phyloP scores from a whole-genome alignment of 345 rosid genomes.

The Gossypium rotundifolium region DNA sequence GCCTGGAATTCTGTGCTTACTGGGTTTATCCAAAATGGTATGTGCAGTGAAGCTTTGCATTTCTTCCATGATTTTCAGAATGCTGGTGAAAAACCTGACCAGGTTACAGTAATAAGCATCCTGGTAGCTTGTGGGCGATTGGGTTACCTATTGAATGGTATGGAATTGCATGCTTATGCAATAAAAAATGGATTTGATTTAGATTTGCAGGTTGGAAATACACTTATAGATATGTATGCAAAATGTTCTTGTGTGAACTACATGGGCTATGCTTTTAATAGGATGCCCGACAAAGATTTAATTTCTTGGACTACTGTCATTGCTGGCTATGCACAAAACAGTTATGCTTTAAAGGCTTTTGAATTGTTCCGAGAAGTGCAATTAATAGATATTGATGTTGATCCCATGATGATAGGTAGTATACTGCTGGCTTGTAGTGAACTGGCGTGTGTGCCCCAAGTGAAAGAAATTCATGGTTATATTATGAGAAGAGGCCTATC shows the following conservation, averaged over 20 bases:
- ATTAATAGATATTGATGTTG: conserved; percentile 33
- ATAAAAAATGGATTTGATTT: conserved; percentile 52
- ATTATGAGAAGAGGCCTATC: conserved; percentile 44
- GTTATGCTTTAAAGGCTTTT: conserved; percentile 37
- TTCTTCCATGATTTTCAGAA: conserved; percentile 41
- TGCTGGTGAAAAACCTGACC: conserved; percentile 46
- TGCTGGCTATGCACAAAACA: conserved; percentile 68
- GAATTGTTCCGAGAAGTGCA: conserved; percentile 44
- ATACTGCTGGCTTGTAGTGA: conserved; percentile 52
- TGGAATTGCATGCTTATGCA: conserved; percentile 68
- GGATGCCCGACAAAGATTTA: conserved; percentile 52
- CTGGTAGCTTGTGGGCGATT: conserved; percentile 56
- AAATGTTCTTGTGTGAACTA: conserved; percentile 51
- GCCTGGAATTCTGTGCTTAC: conserved; percentile 63
- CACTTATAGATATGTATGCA: conserved; percentile 73
- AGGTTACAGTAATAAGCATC: conserved; percentile 47
- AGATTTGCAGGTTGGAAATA: conserved; percentile 57
- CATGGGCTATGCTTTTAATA: conserved; percentile 44
- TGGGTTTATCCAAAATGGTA: conserved; percentile 56
- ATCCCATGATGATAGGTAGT: conserved; percentile 79
- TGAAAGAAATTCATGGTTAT: conserved; percentile 70
- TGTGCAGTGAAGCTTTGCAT: conserved; percentile 45
- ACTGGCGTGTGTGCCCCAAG: conserved; percentile 30
- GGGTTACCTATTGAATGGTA: conserved; percentile 55
- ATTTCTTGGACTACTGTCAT: conserved; percentile 82